Evolutionary conservation across 495 filamentous ascomycete species (phyloP), one percentile per base, ranked within the genome.

Genomic region (Penicillium samsonianum): DNA sequence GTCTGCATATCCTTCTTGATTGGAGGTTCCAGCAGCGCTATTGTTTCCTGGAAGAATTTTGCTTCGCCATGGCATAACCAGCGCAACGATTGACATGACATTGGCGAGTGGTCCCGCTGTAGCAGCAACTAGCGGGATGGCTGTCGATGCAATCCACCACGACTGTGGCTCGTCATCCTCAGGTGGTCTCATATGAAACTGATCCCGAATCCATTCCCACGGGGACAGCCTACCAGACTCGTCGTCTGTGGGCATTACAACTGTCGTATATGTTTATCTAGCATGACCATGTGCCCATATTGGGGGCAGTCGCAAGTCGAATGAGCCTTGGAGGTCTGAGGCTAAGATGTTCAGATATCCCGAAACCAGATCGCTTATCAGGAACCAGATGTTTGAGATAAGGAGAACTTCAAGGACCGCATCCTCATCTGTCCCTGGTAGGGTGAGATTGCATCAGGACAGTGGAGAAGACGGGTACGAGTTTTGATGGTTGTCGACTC

Each of bases 131-230:
- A 92, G 77, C 10, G 89, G 89, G 44, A 91, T 89, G 12, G 84
- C 87, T 4, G 87, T 92, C 0, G 86, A 88, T 1, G 89, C 89
- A 57, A 90, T 83, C 89, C 88, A 92, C 89, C 89, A 92, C 42
- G 82, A 75, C 59, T 80, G 75, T 7, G 73, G 74, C 38, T 79
- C 78, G 33, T 78, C 78, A 56, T 82, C 80, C 22, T 80, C 76
- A 22, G 75, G 65, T 3, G 79, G 75, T 46, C 79, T 66, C 72
- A 75, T 66, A 17, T 69, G 64, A 53, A 78, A 74, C 0, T 67
- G 58, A 33, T 58, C 60, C 0, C 20, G 25, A 12, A 71, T 55
- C 11, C 57, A 51, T 12, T 60, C 53, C 67, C 67, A 69, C 43
- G 22, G 16, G n/a, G 63, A 60, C 40, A 43, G 42, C 20, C 28